phyloP scores from a whole-genome alignment of 768 basidiomycete species.

The Nidularia sp. region DNA sequence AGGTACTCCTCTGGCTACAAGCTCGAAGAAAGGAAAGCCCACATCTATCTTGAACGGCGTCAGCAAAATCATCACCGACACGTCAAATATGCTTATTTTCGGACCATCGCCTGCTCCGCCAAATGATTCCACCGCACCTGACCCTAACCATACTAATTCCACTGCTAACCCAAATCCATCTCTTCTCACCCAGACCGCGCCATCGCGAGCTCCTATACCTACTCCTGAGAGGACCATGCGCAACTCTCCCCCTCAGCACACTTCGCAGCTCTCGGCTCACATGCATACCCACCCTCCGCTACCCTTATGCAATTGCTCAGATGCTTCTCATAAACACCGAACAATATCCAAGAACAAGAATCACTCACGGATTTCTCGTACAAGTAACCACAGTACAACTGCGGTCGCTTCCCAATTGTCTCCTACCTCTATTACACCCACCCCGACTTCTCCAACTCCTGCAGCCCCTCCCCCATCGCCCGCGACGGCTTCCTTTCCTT shows the following conservation, averaged over 20 bases:
- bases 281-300: conserved; percentile 27
- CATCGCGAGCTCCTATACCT: conserved; percentile 25
- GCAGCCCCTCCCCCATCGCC: conserved; percentile 34
- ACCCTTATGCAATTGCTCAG: conserved; percentile 20
- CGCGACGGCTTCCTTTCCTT: conserved; percentile 18
- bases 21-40: conserved; percentile 14
- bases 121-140: not conserved
- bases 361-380: conserved; percentile 14
- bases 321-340: conserved; percentile 14
- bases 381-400: conserved; percentile 11
- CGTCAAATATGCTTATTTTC: conserved; percentile 13
- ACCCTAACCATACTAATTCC: conserved; percentile 1
- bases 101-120: conserved; percentile 4
- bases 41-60: conserved; percentile 17
- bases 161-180: conserved; percentile 35
- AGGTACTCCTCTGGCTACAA: conserved; percentile 24
- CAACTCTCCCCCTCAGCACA: conserved; percentile 33
- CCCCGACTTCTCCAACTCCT: conserved; percentile 18
- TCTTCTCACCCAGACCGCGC: conserved; percentile 64
- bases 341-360: conserved; percentile 12
- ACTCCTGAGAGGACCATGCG: conserved; percentile 20
- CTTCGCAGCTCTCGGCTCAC: conserved; percentile 37
- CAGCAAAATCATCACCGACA: conserved; percentile 17
- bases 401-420: conserved; percentile 7
- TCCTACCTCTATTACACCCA: conserved; percentile 20